Evolutionary conservation across 257 asterid genomes (phyloP), one percentile per base, ranked within the genome.

Genomic region (Verbena officinalis): DNA sequence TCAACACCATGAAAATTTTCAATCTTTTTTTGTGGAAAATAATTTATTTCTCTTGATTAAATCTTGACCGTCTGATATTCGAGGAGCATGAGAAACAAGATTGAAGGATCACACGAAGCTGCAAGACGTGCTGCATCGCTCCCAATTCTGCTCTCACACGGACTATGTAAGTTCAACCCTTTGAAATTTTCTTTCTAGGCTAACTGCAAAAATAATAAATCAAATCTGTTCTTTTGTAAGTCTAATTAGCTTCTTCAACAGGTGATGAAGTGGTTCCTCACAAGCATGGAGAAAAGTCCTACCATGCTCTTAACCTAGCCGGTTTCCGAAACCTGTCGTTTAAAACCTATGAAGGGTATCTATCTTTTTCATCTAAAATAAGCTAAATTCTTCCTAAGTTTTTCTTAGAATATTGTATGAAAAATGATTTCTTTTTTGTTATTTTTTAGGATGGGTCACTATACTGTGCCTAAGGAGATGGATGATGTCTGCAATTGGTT

Each of bases 131-230:
- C 99, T 68, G 88, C 96, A 39, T 84, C 88, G 36, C 84, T 94
- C 75, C 99, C 99, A 36, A 90, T 94, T 69, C 50, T 90, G 74
- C 90, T 94, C 70, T 81, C 95, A 44, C 99, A 94, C 49, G 99
- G 99, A 69, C 87, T 64, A 39, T 77, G 97, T 94, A 88, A 36
- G 95, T 75, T 19, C 56, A 33, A 34, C 7, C 31, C 42, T 58
- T 12, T 6, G 20, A 13, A 21, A 17, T 1, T 31, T 30, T 33
- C 5, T n/a, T 21, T 57, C 49, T 61, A 48, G 33, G n/a, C 56
- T 13, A n/a, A 17, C 9, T 24, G 27, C 57, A 45, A 42, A 45
- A 44, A 42, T 42, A n/a, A 30, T 43, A 40, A 15, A 39, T 3
- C 2, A 7, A 27, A 27, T 27, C 2, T 5, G 5, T 27, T 2